phyloP scores from a whole-genome alignment of 495 filamentous ascomycete species.

The Podospora australis region DNA sequence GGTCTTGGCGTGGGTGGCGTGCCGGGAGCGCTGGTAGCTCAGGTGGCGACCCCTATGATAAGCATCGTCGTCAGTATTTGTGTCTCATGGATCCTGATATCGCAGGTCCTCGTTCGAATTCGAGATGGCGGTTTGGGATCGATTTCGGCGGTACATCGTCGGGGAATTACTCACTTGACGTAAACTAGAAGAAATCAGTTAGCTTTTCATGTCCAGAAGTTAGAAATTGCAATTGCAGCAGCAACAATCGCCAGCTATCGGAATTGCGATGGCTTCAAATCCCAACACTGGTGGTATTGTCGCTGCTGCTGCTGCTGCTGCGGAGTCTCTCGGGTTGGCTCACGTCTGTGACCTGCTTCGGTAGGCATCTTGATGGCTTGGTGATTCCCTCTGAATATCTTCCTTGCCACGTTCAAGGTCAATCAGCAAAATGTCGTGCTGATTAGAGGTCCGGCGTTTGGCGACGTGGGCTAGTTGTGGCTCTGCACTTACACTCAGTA shows the following conservation, averaged over 20 bases:
- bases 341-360: slow-evolving; percentile 78
- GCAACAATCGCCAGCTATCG: slow-evolving; percentile 5
- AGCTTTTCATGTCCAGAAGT: slow-evolving; percentile 16
- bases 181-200: slow-evolving; percentile 58
- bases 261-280: background rate
- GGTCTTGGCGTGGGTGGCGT: slow-evolving; percentile 76
- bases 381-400: slow-evolving; percentile 31
- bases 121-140: background rate
- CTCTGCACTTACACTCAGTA: slow-evolving; percentile 24
- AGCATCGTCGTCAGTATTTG: slow-evolving; percentile 25
- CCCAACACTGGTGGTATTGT: slow-evolving; percentile 7
- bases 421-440: slow-evolving; percentile 34
- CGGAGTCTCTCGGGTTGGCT: slow-evolving; percentile 36
- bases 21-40: slow-evolving; percentile 87
- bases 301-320: slow-evolving; percentile 1
- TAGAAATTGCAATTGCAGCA: slow-evolving; percentile 2
- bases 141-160: slow-evolving; percentile 15
- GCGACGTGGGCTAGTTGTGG: slow-evolving; percentile 34
- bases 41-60: slow-evolving; percentile 75
- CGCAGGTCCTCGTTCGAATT: slow-evolving; percentile 3
- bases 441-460: slow-evolving; percentile 31
- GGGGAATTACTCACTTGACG: slow-evolving; percentile 71
- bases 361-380: slow-evolving; percentile 66
- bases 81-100: slow-evolving; percentile 4
- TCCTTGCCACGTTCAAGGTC: slow-evolving; percentile 24